A percentile compares a stretch with the other conserved stretches of the same genome.
Conservation (phyloP, 805 yeast genomes). For the Tetrapisispora phaffii region DNA sequence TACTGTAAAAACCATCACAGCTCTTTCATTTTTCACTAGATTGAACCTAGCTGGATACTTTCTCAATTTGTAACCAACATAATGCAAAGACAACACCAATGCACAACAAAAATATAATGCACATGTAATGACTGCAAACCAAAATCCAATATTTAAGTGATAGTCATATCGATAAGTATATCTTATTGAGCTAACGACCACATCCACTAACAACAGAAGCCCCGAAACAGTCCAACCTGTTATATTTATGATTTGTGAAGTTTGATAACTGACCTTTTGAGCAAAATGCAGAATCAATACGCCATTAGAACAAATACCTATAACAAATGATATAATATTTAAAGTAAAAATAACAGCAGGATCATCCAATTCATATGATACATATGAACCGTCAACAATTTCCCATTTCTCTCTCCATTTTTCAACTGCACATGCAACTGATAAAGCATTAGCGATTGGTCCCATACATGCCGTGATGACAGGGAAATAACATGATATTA, state of each 20-base stretch:
- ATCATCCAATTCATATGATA: slow-evolving; percentile 24
- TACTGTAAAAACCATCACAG: slow-evolving; percentile 64
- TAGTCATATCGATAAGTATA: slow-evolving; percentile 15
- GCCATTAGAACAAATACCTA: slow-evolving; percentile 60
- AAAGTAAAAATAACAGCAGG: slow-evolving; percentile 39
- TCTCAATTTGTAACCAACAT: slow-evolving; percentile 45
- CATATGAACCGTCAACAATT: slow-evolving; percentile 6
- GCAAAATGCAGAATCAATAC: slow-evolving; percentile 65
- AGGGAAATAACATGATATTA: slow-evolving; percentile 61
- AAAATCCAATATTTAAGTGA: slow-evolving; percentile 52
- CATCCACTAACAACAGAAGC: slow-evolving; percentile 38
- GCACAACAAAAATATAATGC: slow-evolving; percentile 52
- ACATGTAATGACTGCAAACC: slow-evolving; percentile 66
- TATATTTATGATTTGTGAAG: slow-evolving; percentile 54
- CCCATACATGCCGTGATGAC: slow-evolving; percentile 69
- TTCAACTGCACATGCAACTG: slow-evolving; percentile 60
- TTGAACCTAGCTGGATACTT: slow-evolving; percentile 67
- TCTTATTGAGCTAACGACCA: slow-evolving; percentile 15
- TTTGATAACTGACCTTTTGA: slow-evolving; percentile 44
- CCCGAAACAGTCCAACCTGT: slow-evolving; percentile 57
- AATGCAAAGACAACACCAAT: slow-evolving; percentile 44
- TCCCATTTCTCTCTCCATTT: slow-evolving; percentile 43
- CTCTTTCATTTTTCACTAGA: slow-evolving; percentile 55
- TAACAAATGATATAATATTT: slow-evolving; percentile 51
- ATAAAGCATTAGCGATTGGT: slow-evolving; percentile 66